Evolutionary conservation across 495 filamentous ascomycete genomes (phyloP).

Genomic region (Diplogelasinospora grovesii): DNA sequence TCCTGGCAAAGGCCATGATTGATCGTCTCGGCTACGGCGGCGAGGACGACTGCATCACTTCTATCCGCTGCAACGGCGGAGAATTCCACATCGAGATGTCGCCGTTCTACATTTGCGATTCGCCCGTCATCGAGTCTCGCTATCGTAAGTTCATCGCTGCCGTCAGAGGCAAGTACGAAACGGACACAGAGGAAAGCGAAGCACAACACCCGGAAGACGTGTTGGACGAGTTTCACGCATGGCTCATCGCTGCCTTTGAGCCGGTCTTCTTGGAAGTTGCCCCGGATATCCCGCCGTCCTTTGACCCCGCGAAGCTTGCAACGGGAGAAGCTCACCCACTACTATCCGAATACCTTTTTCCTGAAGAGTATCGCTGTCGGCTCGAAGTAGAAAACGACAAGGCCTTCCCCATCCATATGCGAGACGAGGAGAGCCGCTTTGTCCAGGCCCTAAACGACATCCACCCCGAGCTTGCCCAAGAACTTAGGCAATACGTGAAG

Average conservation of each 20-base stretch:
- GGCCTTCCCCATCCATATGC: constrained; percentile 5
- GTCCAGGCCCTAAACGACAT: constrained; percentile 1
- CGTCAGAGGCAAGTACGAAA: constrained; percentile 3
- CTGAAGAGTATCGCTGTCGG: constrained; percentile 7
- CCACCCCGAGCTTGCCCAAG: constrained; percentile 4
- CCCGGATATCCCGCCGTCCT: constrained; percentile 11
- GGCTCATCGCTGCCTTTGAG: constrained; percentile 8
- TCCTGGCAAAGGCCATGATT: constrained; percentile 2
- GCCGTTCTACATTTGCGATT: constrained; percentile 10
- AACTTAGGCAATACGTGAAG: constrained; percentile 2
- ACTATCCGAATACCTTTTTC: constrained; percentile 16
- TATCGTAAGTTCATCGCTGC: constrained; percentile 12
- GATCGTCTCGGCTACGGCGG: constrained; percentile 1
- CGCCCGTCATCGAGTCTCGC: constrained; percentile 6
- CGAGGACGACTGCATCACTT: constrained; percentile 7
- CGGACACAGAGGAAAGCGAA: neutral
- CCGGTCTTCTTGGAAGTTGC: constrained; percentile 11
- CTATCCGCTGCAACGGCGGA: constrained; percentile 13
- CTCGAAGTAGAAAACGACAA: constrained; percentile 11
- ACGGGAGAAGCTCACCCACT: constrained; percentile 11
- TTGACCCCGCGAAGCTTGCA: constrained; percentile 12
- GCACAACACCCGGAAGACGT: constrained; percentile 1
- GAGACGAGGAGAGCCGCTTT: constrained; percentile 4
- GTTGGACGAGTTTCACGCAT: neutral
- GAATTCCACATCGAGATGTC: constrained; percentile 12